Evolutionary conservation across 1,139 yeast genomes (phyloP).

Genomic region (Spathaspora sp.): DNA sequence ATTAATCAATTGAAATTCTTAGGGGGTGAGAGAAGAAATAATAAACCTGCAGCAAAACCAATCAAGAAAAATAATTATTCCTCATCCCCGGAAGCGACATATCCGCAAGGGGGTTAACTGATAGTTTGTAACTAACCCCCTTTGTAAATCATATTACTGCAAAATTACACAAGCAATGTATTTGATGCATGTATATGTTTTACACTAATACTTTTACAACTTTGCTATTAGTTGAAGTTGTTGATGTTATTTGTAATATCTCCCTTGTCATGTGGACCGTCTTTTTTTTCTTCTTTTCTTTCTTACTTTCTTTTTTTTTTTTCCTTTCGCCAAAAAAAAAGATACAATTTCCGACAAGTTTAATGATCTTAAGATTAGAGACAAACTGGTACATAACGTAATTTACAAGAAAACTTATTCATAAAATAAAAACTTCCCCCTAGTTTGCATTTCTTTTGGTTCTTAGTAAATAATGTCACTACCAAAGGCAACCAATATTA

Average conservation of each 20-base stretch:
- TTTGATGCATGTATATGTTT: neutral
- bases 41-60: too few relatives aligned
- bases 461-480: neutral
- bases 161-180: neutral
- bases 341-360: neutral
- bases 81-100: too few relatives aligned
- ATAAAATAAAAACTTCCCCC: neutral
- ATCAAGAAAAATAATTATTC: too few relatives aligned
- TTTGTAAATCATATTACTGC: too few relatives aligned
- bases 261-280: too few relatives aligned
- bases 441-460: neutral
- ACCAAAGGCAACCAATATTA: neutral
- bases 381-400: neutral
- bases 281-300: neutral
- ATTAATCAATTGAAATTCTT: too few relatives aligned
- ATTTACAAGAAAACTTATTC: neutral
- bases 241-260: too few relatives aligned
- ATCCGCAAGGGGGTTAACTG: too few relatives aligned
- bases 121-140: too few relatives aligned
- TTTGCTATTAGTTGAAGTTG: neutral
- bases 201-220: neutral
- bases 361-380: neutral
- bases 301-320: neutral
- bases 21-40: too few relatives aligned
- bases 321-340: neutral